Base-by-base conservation (phyloP, 768 basidiomycete genomes). In the Hypsizygus marmoreus region DNA sequence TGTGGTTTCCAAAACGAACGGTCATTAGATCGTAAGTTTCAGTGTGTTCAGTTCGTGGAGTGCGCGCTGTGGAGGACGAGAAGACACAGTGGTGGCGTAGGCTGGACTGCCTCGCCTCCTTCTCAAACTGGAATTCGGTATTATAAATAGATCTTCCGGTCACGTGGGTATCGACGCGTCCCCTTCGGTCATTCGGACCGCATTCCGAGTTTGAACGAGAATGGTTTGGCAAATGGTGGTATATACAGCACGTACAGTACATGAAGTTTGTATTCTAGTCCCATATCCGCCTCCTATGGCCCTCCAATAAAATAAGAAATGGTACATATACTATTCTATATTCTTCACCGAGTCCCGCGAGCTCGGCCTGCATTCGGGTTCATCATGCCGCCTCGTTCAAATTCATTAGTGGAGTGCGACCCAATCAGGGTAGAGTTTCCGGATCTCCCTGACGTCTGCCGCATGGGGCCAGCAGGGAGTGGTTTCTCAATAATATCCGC, bases 1-100 rank as follows among this genome's bases (percentile, higher is more conserved):
- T 74, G 60, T 79, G 56, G 36, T 80, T 80, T 48, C 68, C 72
- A 64, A 86, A 86, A 48, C 78, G 74, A 32, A 84, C 69, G 23
- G 83, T 84, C 83, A 86, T 85, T 44, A 33, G 50, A 34, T 51
- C 50, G 55, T 52, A n/a, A 48, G 30, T 23, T 32, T 28, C 37
- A n/a, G 36, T 33, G 22, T 26, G 11, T n/a, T 12, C n/a, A n/a
- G n/a, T n/a, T n/a, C n/a, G n/a, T n/a, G n/a, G n/a, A n/a, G n/a
- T n/a, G n/a, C n/a, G n/a, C n/a, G n/a, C n/a, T n/a, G n/a, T n/a
- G n/a, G n/a, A n/a, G n/a, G n/a, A n/a, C n/a, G n/a, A n/a, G n/a
- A n/a, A n/a, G n/a, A n/a, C n/a, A n/a, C n/a, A n/a, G n/a, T n/a
- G n/a, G n/a, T n/a, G n/a, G n/a, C n/a, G n/a, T n/a, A n/a, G n/a